Base-by-base conservation (phyloP, 768 basidiomycete species). In the Ramaria sp. region DNA sequence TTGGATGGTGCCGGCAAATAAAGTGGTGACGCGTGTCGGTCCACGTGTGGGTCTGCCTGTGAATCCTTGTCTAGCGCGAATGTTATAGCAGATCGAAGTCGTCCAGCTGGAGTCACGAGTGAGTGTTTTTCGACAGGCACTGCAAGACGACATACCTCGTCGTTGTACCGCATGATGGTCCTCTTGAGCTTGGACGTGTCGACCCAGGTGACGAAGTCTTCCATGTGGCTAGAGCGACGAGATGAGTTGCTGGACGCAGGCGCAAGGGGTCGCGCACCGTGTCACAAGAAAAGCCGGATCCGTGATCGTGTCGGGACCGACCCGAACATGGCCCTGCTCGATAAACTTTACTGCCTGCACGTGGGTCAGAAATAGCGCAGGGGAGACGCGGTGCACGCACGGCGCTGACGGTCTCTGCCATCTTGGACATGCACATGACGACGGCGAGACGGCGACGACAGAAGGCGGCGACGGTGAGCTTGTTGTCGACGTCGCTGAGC, bases 161-260 rank as follows among this genome's bases (percentile, higher is more conserved):
- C 94, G 68, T 99, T 99, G 78, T 99, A 99, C 59, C 76, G 72
- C 88, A 93, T 86, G 71, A 98, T 83, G 0, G 91, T 93, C 54
- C 95, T 79, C 82, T 95, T 97, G 67, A 97, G 80, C 69, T 95
- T 95, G 62, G 91, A 94, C 24, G 91, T 91, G 67, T 97, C 94
- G 20, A 98, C 94, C 96, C 96, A 99, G 37, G 96, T 99, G 46
- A 98, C 91, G 71, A 94, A 99, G 77, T 99, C 96, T 67, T 98
- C 93, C 93, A 96, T 94, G 62, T 92, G 88, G 64, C 95, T 90
- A 22, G 27, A 34, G 20, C 33, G 48, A 41, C 61, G 49, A 59
- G 59, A 60, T 51, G 53, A 24, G 24, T 20, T 33, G 51, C 45
- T 13, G 47, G 34, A 37, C 10, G 13, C 9, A 37, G 20, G 57